phyloP scores from a whole-genome alignment of 345 rosid species.

The Syzygium grande region DNA sequence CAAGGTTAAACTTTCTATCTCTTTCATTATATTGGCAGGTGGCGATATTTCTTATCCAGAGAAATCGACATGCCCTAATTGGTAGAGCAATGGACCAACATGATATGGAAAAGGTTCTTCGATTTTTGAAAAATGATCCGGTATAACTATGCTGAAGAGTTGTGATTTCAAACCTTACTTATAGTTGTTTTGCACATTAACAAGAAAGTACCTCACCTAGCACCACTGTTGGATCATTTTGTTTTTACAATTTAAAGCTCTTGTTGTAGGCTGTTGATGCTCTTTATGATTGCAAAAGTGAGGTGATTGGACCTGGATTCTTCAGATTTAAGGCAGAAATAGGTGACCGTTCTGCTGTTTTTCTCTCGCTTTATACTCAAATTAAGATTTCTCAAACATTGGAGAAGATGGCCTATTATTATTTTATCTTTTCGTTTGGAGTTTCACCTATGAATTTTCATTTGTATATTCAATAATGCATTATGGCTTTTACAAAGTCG shows the following conservation, averaged over 20 bases:
- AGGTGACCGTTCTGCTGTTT: slow-evolving; percentile 35
- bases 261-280: slow-evolving; percentile 81
- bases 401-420: not conserved
- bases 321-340: slow-evolving; percentile 98
- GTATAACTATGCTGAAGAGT: slow-evolving; percentile 28
- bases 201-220: not conserved
- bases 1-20: not conserved
- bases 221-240: not conserved
- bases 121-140: slow-evolving; percentile 71
- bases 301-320: slow-evolving; percentile 99
- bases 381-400: not conserved
- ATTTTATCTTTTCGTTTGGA: not conserved
- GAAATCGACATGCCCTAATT: slow-evolving; percentile 94
- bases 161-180: not conserved
- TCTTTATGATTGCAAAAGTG: slow-evolving; percentile 95
- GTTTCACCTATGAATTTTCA: not conserved
- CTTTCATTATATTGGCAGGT: slow-evolving; percentile 34
- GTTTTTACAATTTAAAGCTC: not conserved
- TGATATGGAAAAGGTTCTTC: slow-evolving; percentile 89
- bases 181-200: not conserved
- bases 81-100: slow-evolving; percentile 98
- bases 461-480: not conserved
- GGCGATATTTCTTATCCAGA: slow-evolving; percentile 95
- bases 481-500: not conserved
- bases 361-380: not conserved